A percentile compares a stretch with the other conserved stretches of the same genome.
phyloP scores from a whole-genome alignment of 2,329 filamentous ascomycete species.

The Endoconidiophora laricicola region DNA sequence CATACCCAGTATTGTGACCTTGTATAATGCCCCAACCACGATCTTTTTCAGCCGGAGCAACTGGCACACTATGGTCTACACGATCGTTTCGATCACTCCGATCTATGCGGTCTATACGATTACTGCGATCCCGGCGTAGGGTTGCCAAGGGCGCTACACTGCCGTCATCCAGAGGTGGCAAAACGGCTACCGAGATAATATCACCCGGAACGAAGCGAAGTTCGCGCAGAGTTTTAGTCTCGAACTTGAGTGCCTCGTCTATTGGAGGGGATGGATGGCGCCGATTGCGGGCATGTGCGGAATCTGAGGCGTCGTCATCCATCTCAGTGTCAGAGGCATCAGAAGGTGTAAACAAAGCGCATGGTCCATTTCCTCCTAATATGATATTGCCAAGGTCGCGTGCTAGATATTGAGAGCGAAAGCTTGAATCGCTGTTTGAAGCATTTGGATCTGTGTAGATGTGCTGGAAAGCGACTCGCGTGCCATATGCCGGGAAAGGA shows the following conservation, averaged over 20 bases:
- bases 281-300: slow-evolving; percentile 58
- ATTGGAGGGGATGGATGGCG: slow-evolving; percentile 22
- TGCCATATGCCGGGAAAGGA: slow-evolving; percentile 59
- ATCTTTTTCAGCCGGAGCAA: slow-evolving; percentile 15
- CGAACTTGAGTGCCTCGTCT: slow-evolving; percentile 33
- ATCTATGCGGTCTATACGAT: slow-evolving; percentile 14
- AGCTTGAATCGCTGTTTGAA: slow-evolving; percentile 16
- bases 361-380: slow-evolving; percentile 42
- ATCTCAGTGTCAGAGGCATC: slow-evolving; percentile 24
- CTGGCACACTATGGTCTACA: no score
- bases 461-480: slow-evolving; percentile 72
- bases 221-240: slow-evolving; percentile 58
- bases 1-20: background rate
- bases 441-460: slow-evolving; percentile 58
- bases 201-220: slow-evolving; percentile 77
- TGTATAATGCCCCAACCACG: background rate
- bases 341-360: slow-evolving; percentile 19
- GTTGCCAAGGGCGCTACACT: slow-evolving; percentile 48
- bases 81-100: slow-evolving; percentile 14
- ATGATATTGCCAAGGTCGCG: slow-evolving; percentile 75
- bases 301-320: slow-evolving; percentile 54
- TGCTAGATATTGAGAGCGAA: slow-evolving; percentile 43
- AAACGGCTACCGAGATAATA: slow-evolving; percentile 67
- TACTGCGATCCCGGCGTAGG: slow-evolving; percentile 25
- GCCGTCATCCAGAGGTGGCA: slow-evolving; percentile 59